Evolutionary conservation across 306 rosid genomes (phyloP), one percentile per base, ranked within the genome.

Genomic region (Fragaria iinumae): DNA sequence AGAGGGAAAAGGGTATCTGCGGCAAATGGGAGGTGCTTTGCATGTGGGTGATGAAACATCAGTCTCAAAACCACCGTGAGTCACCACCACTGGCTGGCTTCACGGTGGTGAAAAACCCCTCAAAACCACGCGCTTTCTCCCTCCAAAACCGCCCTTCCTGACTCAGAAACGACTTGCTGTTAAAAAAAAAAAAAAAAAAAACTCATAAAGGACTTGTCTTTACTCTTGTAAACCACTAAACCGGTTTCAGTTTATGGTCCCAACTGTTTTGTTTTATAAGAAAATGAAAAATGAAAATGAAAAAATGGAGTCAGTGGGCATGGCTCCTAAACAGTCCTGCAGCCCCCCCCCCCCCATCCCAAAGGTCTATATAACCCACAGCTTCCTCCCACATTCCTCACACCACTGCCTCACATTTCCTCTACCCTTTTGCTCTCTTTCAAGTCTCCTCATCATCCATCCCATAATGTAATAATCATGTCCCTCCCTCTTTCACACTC

Each of bases 121-220:
- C 92, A 79, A 88, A 80, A 78, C 96, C 95, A 90, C 96, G 80
- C 93, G 91, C 20, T 84, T 81, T 86, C 84, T 25, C 72, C 78
- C 81, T 44, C 39, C 13, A 77, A 88, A 84, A 85, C 85, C 72
- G 53, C 85, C 67, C 67, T 75, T 72, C 16, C 38, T 25, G 36
- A 43, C 68, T 34, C 67, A 25, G n/a, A 38, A 36, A 48, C 12
- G 38, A 16, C 59, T 41, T 41, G 23, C 36, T 32, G 36, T 32
- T 32, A 32, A 32, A 32, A 29, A 3, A 3, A 3, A 32, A 32
- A 32, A 32, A 44, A 43, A 3, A 32, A 32, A 32, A 32, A 44
- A 43, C 68, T 34, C 67, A 34, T 14, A 38, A 36, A 48, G 17
- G 38, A 16, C 59, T 41, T 41, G 23, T 29, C 43, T 73, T 57